These are phyloP conservation scores for Westerdykella ornata DNA, from an alignment of 2,329 filamentous ascomycete species.

Conservation along the genomic window DNA sequence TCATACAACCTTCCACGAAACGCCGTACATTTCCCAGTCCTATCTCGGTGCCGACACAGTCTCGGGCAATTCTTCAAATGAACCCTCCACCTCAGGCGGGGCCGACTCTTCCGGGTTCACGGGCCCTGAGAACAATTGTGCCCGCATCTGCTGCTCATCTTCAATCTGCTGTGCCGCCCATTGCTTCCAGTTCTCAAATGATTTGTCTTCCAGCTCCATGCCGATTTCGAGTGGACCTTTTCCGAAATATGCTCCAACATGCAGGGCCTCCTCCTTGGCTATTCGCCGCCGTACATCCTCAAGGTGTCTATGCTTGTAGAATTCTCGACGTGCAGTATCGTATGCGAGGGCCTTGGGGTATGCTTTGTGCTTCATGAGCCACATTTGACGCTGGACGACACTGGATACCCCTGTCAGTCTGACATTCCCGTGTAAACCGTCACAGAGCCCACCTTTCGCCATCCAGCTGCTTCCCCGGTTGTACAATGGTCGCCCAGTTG, in stretches of 20 bases:
- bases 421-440: background rate
- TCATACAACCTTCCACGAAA: too few relatives aligned
- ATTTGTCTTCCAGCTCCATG: slow-evolving; percentile 72
- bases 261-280: slow-evolving; percentile 77
- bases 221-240: slow-evolving; percentile 67
- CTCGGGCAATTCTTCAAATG: slow-evolving; percentile 30
- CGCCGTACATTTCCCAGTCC: too few relatives aligned
- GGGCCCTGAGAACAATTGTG: slow-evolving; percentile 36
- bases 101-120: slow-evolving; percentile 29
- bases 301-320: slow-evolving; percentile 75
- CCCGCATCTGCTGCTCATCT: slow-evolving; percentile 43
- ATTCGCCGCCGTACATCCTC: slow-evolving; percentile 79
- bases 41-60: slow-evolving; percentile 19
- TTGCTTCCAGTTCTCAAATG: slow-evolving; percentile 76
- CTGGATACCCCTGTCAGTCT: slow-evolving; percentile 43
- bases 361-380: slow-evolving; percentile 57
- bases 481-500: slow-evolving; percentile 74
- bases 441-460: slow-evolving; percentile 67
- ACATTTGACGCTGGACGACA: slow-evolving; percentile 86
- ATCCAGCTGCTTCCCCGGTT: slow-evolving; percentile 67
- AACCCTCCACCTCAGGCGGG: slow-evolving; percentile 23
- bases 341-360: slow-evolving; percentile 66
- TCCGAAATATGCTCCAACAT: slow-evolving; percentile 84
- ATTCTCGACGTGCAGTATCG: slow-evolving; percentile 79
- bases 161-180: slow-evolving; percentile 60